Conservation (phyloP, 2,329 filamentous ascomycete genomes). For the Paecilomyces niveus region DNA sequence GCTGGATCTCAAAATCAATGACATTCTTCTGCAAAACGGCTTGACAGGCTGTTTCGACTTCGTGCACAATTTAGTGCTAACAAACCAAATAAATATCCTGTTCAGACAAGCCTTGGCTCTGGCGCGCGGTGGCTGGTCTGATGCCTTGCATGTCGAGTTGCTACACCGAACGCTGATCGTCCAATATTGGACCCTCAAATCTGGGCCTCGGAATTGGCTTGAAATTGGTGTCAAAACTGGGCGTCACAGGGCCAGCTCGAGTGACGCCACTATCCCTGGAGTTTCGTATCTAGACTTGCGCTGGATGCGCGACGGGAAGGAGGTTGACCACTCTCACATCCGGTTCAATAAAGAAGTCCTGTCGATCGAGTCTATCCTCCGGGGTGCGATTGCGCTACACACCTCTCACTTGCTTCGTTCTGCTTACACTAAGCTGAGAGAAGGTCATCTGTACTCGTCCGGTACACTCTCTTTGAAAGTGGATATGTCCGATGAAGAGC, state of each 20-base stretch:
- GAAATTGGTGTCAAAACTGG: conserved; percentile 63
- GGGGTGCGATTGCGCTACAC: conserved; percentile 68
- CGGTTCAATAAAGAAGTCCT: conserved; percentile 59
- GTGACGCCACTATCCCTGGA: conserved; percentile 7
- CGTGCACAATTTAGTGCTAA: conserved; percentile 79
- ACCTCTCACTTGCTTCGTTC: conserved; percentile 62
- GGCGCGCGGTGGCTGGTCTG: conserved; percentile 65
- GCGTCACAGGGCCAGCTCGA: conserved; percentile 3
- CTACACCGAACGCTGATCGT: conserved; percentile 76
- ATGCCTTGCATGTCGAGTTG: conserved; percentile 68
- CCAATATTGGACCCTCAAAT: conserved; percentile 78
- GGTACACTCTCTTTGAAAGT: conserved; percentile 54
- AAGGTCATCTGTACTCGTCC: conserved; percentile 55
- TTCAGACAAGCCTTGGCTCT: conserved; percentile 69
- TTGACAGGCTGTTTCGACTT: conserved; percentile 76
- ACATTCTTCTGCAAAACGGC: conserved; percentile 61
- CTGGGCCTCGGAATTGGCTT: conserved; percentile 78
- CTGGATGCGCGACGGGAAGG: conserved; percentile 80
- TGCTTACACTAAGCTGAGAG: conserved; percentile 55
- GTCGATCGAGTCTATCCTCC: conserved; percentile 67
- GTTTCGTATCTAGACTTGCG: conserved; percentile 42
- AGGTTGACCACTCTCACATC: conserved; percentile 63
- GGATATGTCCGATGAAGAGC: conserved; percentile 52
- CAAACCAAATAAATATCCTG: conserved; percentile 80
- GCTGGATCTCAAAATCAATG: conserved; percentile 67